phyloP scores from a whole-genome alignment of 306 rosid species.

The Sechiopsis laciniata region DNA sequence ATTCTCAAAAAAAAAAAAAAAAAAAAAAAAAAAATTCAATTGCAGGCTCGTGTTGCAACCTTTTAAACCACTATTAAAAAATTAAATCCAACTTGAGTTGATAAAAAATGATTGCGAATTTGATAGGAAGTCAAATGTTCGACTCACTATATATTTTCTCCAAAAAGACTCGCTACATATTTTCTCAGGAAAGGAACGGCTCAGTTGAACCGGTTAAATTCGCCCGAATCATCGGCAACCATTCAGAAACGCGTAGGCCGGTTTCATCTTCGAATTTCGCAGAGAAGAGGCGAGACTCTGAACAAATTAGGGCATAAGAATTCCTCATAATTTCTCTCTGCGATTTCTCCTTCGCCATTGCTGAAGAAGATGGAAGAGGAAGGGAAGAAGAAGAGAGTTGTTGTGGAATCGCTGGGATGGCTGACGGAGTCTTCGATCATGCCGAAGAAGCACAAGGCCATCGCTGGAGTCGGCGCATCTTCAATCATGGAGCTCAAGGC shows the following conservation, averaged over 20 bases:
- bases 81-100: too few relatives aligned
- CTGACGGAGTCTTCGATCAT: slow-evolving; percentile 88
- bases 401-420: slow-evolving; percentile 89
- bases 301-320: background rate
- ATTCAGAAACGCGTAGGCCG: background rate
- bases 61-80: too few relatives aligned
- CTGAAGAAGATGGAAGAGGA: slow-evolving; percentile 39
- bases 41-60: too few relatives aligned
- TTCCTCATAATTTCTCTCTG: background rate
- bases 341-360: background rate
- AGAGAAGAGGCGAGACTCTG: background rate
- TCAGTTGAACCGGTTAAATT: background rate
- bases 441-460: slow-evolving; percentile 91
- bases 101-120: too few relatives aligned
- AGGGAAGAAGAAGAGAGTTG: slow-evolving; percentile 46
- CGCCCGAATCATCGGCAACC: background rate
- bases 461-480: slow-evolving; percentile 81
- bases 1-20: too few relatives aligned
- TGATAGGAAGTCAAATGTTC: too few relatives aligned
- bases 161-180: too few relatives aligned
- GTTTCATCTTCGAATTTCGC: background rate
- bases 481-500: slow-evolving; percentile 87
- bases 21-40: too few relatives aligned
- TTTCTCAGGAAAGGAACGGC: too few relatives aligned
- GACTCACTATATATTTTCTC: too few relatives aligned